A percentile compares a stretch with the other conserved stretches of the same genome.
Conservation (phyloP, 345 rosid genomes). For the Syzygium oleosum region DNA sequence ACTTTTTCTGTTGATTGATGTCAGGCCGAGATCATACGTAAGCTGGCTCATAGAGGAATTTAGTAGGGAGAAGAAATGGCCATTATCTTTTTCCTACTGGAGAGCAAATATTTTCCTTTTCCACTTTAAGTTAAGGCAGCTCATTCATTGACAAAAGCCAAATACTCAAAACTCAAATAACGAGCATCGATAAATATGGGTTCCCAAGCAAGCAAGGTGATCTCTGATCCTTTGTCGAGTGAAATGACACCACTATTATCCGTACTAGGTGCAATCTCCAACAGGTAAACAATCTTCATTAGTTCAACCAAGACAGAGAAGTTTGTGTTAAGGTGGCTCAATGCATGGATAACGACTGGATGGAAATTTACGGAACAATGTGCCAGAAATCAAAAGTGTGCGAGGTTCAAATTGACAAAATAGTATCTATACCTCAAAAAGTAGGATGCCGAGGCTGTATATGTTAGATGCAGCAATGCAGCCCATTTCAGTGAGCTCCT, state of each 20-base stretch:
- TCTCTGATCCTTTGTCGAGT: neutral
- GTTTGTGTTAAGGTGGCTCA: neutral
- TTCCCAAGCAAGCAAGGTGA: neutral
- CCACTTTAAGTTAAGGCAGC: neutral
- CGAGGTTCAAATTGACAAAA: neutral
- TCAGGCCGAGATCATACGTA: neutral
- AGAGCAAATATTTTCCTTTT: neutral
- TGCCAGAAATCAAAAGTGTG: neutral
- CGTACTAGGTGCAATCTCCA: neutral
- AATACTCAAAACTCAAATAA: neutral
- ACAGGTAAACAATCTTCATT: neutral
- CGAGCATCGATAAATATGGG: neutral
- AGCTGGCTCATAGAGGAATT: neutral
- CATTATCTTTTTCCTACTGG: neutral
- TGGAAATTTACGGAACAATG: neutral
- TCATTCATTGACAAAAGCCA: neutral
- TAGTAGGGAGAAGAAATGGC: neutral
- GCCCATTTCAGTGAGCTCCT: constrained; percentile 35
- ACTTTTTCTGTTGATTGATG: neutral
- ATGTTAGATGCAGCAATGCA: constrained; percentile 46
- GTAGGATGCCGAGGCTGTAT: constrained; percentile 66
- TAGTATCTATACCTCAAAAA: constrained; percentile 53
- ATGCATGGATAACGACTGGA: neutral
- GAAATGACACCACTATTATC: neutral
- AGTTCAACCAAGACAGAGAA: neutral